phyloP scores from a whole-genome alignment of 345 rosid genomes.

The Syzygium jambos region DNA sequence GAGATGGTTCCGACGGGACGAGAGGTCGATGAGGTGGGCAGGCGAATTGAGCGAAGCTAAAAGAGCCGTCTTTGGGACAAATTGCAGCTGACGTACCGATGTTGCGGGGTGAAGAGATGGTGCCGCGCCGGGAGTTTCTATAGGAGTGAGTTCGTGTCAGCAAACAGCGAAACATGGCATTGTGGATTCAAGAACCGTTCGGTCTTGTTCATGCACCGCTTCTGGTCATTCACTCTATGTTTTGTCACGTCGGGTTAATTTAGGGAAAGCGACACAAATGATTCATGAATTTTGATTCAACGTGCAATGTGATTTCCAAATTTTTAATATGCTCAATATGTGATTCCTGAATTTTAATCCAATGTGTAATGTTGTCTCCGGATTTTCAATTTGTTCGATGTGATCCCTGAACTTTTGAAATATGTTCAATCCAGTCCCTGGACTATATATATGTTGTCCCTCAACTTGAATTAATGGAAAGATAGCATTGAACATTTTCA shows the following conservation, averaged over 20 bases:
- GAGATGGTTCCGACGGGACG: slow-evolving; percentile 7
- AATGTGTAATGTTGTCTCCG: too few relatives aligned
- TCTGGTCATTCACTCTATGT: background rate
- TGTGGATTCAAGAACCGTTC: background rate
- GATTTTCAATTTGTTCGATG: too few relatives aligned
- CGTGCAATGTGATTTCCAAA: too few relatives aligned
- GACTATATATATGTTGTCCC: too few relatives aligned
- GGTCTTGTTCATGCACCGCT: background rate
- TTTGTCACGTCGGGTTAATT: background rate
- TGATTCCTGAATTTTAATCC: too few relatives aligned
- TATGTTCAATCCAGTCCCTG: too few relatives aligned
- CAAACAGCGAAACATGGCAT: slow-evolving; percentile 25
- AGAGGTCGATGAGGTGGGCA: slow-evolving; percentile 4
- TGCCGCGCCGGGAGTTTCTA: slow-evolving; percentile 3
- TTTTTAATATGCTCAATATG: too few relatives aligned
- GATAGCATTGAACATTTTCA: too few relatives aligned
- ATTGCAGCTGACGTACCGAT: background rate
- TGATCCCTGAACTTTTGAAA: too few relatives aligned
- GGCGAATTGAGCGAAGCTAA: background rate
- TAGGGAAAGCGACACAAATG: too few relatives aligned
- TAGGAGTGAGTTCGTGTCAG: background rate
- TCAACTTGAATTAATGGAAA: too few relatives aligned
- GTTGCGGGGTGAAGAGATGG: background rate
- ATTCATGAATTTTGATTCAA: too few relatives aligned
- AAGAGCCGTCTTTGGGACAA: slow-evolving; percentile 1